Evolutionary conservation across 2,329 filamentous ascomycete species (phyloP).

Genomic region (Phyllosticta citriasiana): DNA sequence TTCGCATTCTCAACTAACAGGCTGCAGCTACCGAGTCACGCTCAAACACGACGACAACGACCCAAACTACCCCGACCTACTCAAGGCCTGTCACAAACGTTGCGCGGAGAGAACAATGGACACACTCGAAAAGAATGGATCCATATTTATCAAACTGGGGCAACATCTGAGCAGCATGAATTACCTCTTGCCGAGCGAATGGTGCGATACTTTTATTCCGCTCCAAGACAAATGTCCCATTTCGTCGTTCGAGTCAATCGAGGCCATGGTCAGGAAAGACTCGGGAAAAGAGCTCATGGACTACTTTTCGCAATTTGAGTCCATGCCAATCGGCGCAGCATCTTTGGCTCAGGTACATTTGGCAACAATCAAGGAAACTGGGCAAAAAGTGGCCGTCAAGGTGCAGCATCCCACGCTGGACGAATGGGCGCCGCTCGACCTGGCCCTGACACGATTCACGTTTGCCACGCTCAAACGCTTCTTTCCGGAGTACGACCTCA

Average conservation of each 20-base stretch:
- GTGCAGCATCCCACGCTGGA: constrained; percentile 86
- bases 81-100: constrained; percentile 81
- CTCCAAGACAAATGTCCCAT: constrained; percentile 93
- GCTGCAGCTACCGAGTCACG: constrained; percentile 72
- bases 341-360: constrained; percentile 92
- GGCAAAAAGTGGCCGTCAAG: constrained; percentile 87
- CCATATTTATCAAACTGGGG: constrained; percentile 95
- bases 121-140: constrained; percentile 90
- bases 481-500: constrained; percentile 95
- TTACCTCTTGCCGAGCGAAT: constrained; percentile 81
- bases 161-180: constrained; percentile 96
- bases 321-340: constrained; percentile 76
- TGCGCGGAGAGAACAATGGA: constrained; percentile 80
- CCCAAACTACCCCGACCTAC: constrained; percentile 53
- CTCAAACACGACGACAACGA: constrained; percentile 59
- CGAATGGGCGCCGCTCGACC: constrained; percentile 81
- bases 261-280: constrained; percentile 75
- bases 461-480: constrained; percentile 84
- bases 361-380: constrained; percentile 70
- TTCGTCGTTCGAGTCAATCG: constrained; percentile 77
- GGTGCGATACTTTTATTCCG: constrained; percentile 92
- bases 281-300: constrained; percentile 70
- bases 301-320: constrained; percentile 77
- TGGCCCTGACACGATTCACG: constrained; percentile 76
- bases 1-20: constrained; percentile 12